Evolutionary conservation across 2,329 filamentous ascomycete genomes (phyloP), one percentile per base, ranked within the genome.

Genomic region (Harringtonia aguacate): DNA sequence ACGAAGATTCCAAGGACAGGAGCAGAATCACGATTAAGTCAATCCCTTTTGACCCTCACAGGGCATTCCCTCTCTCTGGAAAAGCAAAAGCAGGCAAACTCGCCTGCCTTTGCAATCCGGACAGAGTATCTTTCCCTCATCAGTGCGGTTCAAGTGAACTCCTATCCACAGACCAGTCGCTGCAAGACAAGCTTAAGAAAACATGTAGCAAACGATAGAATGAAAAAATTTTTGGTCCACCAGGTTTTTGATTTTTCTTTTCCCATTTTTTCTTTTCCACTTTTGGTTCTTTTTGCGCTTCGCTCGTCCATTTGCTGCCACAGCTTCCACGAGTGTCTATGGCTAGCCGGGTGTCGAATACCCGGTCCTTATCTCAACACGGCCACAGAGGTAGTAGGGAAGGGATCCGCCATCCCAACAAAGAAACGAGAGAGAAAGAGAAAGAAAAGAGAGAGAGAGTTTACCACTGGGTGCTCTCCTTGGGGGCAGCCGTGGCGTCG

Each of bases 101-200:
- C 28, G 21, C 20, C 21, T 18, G 34, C 6, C 27, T 15, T 29
- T 22, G 28, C 36, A 4, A 7, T 17, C 63, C 61, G 61, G 58
- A 65, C 63, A 44, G 76, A 87, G 83, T 95, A 88, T 97, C 90
- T 97, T 97, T 97, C 90, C 90, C 88, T 95, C 89, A 84, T 95
- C 75, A 95, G 88, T 83, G 80, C 82, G 72, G 68, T 56, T 73
- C 73, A 77, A 78, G 58, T 72, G 73, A 68, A 67, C 67, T 56
- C 52, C 39, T 24, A 40, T 40, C 46, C 46, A 46, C 31, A n/a
- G 27, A 31, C 18, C 15, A 31, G 27, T 28, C 20, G 30, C 33
- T 33, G 40, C n/a, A 20, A 36, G 28, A 30, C 35, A 28, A 42
- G 33, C 22, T 44, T 31, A 47, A 36, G 27, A 15, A 37, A 39